Evolutionary conservation across 192 early-diverging fungal genomes (phyloP).

Genomic region (Rhizoclosmatium globosum): DNA sequence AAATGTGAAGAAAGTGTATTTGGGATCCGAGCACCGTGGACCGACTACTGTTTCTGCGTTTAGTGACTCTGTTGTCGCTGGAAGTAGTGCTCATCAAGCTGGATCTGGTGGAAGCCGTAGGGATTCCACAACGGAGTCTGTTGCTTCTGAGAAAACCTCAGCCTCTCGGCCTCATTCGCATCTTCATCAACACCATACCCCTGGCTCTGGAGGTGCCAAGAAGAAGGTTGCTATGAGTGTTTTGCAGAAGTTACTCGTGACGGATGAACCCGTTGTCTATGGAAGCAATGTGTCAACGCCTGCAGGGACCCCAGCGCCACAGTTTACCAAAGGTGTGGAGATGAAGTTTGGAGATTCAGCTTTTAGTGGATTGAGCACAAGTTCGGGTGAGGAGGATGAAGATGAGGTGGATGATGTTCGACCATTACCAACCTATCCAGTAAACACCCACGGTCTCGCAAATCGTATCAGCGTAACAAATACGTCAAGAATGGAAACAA

Average conservation of each 20-base stretch:
- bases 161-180: background rate
- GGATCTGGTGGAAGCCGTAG: background rate
- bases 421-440: background rate
- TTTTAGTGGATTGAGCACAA: conserved; percentile 19
- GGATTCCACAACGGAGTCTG: background rate
- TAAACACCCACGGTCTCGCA: background rate
- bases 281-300: background rate
- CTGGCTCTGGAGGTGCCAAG: background rate
- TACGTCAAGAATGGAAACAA: conserved; percentile 5
- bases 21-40: background rate
- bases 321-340: conserved; percentile 5
- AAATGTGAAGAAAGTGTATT: conserved; percentile 14
- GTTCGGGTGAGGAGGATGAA: conserved; percentile 7
- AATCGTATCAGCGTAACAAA: background rate
- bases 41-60: background rate
- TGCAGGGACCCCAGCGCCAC: background rate
- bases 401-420: background rate
- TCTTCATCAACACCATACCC: background rate
- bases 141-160: background rate
- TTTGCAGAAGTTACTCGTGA: conserved; percentile 27
- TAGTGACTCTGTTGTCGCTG: background rate
- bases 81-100: background rate
- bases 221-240: conserved; percentile 6
- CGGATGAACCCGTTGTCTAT: background rate
- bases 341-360: conserved; percentile 31